These are phyloP conservation scores for Capronia epimyces DNA, from an alignment of 2,329 filamentous ascomycete species.

Conservation along the genomic window DNA sequence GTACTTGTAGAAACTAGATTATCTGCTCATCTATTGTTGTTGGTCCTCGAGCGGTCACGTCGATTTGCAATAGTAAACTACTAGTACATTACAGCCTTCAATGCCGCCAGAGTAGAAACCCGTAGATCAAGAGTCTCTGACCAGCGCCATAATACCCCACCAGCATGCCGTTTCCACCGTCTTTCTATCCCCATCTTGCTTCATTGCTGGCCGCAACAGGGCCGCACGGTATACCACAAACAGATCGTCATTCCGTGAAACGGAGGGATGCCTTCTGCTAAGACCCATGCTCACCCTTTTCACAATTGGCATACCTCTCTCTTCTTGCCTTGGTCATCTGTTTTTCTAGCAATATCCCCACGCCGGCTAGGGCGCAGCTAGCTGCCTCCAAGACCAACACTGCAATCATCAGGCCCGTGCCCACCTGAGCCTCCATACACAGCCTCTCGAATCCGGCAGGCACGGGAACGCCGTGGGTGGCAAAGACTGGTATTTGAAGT, in stretches of 20 bases:
- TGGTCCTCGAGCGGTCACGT: too few species aligned
- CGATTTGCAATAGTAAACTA: too few species aligned
- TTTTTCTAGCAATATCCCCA: constrained; percentile 16
- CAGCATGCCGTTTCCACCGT: too few species aligned
- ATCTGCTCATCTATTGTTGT: too few species aligned
- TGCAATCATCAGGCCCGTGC: constrained; percentile 35
- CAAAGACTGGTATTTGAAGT: constrained; percentile 21
- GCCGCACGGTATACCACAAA: too few species aligned
- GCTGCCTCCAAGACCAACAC: constrained; percentile 31
- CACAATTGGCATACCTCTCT: constrained; percentile 14
- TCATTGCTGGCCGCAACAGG: too few species aligned
- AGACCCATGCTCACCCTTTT: constrained; percentile 8
- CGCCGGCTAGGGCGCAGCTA: constrained; percentile 31
- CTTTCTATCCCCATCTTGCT: too few species aligned
- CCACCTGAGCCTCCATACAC: constrained; percentile 36
- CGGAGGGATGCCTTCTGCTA: not conserved
- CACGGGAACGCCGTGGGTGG: constrained; percentile 22
- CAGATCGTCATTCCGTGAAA: not conserved
- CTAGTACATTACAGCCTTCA: too few species aligned
- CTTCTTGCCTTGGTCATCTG: constrained; percentile 39
- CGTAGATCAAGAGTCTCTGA: too few species aligned
- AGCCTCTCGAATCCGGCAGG: constrained; percentile 37
- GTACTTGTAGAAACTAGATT: too few species aligned
- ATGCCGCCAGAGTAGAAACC: too few species aligned
- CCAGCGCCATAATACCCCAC: too few species aligned